A percentile compares a stretch with the other conserved stretches of the same genome.
phyloP scores from a whole-genome alignment of 2,329 filamentous ascomycete genomes.

The Lecanoromycetidae sp. region DNA sequence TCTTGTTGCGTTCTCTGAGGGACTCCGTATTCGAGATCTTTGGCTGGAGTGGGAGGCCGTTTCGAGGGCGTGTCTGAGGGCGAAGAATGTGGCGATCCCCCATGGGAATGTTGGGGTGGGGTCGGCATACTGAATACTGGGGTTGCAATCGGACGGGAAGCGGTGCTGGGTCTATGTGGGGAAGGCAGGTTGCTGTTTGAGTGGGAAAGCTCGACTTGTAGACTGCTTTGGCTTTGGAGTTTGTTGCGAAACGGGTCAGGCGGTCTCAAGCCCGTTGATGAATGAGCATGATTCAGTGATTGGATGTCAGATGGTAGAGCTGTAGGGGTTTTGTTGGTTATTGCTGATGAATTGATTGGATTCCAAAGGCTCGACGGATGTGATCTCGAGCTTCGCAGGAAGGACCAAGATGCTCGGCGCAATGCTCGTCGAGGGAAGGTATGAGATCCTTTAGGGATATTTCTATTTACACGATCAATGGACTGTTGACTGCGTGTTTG shows the following conservation, averaged over 20 bases:
- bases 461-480: neutral
- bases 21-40: conserved; percentile 14
- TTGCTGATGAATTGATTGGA: conserved; percentile 11
- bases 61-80: conserved; percentile 12
- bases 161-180: neutral
- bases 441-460: neutral
- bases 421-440: neutral
- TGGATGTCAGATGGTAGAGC: neutral
- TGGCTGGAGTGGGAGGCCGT: conserved; percentile 15
- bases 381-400: conserved; percentile 1
- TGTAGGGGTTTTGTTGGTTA: neutral
- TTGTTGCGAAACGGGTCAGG: neutral
- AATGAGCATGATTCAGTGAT: neutral
- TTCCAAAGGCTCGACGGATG: conserved; percentile 7
- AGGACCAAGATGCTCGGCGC: conserved; percentile 3
- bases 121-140: neutral
- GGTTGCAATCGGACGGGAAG: neutral
- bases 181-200: neutral
- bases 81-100: neutral
- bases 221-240: conserved; percentile 1
- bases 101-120: neutral
- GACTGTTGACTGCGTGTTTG: neutral
- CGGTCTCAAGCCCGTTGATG: neutral
- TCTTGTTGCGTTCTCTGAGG: neutral
- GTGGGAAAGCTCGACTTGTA: neutral